Evolutionary conservation across 176 grass and related monocot genomes (phyloP), one percentile per base, ranked within the genome.

Genomic region (Oryza punctata): DNA sequence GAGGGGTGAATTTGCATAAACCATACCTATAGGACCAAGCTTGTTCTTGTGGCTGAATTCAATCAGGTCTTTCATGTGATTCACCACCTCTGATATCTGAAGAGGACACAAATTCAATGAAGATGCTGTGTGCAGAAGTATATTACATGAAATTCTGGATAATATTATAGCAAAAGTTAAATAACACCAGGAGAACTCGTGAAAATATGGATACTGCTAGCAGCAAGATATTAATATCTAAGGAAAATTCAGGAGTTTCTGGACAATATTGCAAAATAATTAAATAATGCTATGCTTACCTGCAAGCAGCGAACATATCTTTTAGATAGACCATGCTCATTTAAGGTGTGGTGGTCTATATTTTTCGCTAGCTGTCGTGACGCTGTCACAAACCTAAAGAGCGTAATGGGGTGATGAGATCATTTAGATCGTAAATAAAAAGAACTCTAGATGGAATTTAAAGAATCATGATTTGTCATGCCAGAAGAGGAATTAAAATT

Each of bases 61-160:
- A 81, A 99, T 96, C 67, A 99, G 83, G 78, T 94, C 97, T 66
- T 99, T 99, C 97, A 99, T 99, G 85, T 92, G 92, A 92, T 94
- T 96, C 67, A 99, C 97, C 73, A 99, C 93, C 89, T 99, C 97
- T 21, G 93, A 96, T 90, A 99, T 94, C 93, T 99, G 80, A 50
- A 18, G 83, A 78, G 47, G 44, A 72, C 43, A 83, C 13, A 74
- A 15, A 76, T 72, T 74, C 13, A 76, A 78, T 85, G 52, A 87
- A 52, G 16, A 43, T 65, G 69, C 9, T 30, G 23, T 40, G 61
- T 28, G 21, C 29, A 81, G 54, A 73, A 67, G 33, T 65, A 78
- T 13, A 54, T 63, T 23, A 41, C 16, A 3, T 6, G 21, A 40
- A 40, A 40, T 32, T 59, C 24, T 33, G 10, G 9, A 74, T 19